Percentiles rank a stretch among this genome's conserved stretches.
Conservation (phyloP, 257 asterid species). For the Solanum boliviense region DNA sequence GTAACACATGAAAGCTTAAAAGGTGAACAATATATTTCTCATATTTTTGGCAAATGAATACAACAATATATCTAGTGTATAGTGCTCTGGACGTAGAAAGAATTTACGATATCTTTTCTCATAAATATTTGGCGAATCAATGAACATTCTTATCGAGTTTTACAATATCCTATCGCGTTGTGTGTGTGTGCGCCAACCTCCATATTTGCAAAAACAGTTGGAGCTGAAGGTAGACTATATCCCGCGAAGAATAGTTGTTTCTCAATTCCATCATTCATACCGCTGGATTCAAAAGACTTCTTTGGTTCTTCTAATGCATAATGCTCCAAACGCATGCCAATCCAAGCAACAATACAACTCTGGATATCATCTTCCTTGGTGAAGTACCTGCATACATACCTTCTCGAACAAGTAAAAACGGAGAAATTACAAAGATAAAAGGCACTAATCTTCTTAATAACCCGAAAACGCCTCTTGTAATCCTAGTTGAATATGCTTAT, state of each 20-base stretch:
- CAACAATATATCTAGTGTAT: neutral
- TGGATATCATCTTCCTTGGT: slow-evolving; percentile 4
- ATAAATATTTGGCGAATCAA: neutral
- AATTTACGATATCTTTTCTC: neutral
- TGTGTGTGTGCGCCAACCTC: neutral
- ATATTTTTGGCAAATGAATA: neutral
- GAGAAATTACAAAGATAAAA: neutral
- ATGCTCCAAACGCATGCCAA: slow-evolving; percentile 5
- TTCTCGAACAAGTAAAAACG: neutral
- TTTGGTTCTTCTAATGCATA: neutral
- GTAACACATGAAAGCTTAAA: neutral
- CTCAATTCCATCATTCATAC: neutral
- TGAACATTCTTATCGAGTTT: neutral
- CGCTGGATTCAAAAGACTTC: neutral
- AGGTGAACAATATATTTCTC: neutral
- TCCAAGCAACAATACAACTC: slow-evolving; percentile 13
- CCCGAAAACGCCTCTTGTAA: neutral
- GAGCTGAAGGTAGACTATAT: neutral
- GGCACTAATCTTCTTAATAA: neutral
- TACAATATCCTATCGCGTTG: neutral
- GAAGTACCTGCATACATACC: slow-evolving; percentile 20
- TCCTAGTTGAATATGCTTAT: neutral
- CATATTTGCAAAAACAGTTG: neutral
- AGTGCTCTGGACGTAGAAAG: neutral
- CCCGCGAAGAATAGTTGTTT: neutral